A percentile compares a stretch with the other conserved stretches of the same genome.
Evolutionary conservation across 345 rosid genomes (phyloP).

Genomic region (Alliaria petiolata): DNA sequence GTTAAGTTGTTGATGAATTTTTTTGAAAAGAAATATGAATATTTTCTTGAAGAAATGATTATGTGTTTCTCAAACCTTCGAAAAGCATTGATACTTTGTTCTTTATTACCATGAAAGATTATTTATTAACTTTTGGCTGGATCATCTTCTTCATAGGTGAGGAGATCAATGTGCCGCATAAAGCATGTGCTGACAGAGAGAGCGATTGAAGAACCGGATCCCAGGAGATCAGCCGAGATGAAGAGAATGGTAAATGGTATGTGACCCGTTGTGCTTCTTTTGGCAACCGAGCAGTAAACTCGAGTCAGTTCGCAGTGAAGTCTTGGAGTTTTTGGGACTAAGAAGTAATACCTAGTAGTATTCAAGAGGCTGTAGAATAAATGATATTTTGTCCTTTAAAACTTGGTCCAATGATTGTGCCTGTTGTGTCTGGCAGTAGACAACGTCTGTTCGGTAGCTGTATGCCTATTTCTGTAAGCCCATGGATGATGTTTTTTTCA

Average conservation of each 20-base stretch:
- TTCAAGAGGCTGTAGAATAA: background rate
- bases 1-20: background rate
- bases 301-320: background rate
- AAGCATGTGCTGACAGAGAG: conserved; percentile 84
- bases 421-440: background rate
- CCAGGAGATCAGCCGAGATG: conserved; percentile 84
- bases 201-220: conserved; percentile 81
- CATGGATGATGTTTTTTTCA: conserved; percentile 2
- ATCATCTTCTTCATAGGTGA: conserved; percentile 43
- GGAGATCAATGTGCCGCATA: conserved; percentile 84
- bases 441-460: conserved; percentile 3
- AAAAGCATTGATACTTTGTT: background rate
- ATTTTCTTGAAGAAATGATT: no score
- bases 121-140: no score
- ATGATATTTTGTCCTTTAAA: background rate
- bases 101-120: no score
- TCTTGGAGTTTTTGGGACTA: background rate
- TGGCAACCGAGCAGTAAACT: background rate
- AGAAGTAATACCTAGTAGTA: background rate
- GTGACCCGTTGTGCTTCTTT: conserved; percentile 33
- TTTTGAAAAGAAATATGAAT: background rate
- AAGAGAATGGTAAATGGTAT: conserved; percentile 84
- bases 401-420: background rate
- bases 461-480: background rate
- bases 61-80: background rate